Evolutionary conservation across 1,284 basidiomycete species (phyloP).

Genomic region (Tranzscheliella williamsii): DNA sequence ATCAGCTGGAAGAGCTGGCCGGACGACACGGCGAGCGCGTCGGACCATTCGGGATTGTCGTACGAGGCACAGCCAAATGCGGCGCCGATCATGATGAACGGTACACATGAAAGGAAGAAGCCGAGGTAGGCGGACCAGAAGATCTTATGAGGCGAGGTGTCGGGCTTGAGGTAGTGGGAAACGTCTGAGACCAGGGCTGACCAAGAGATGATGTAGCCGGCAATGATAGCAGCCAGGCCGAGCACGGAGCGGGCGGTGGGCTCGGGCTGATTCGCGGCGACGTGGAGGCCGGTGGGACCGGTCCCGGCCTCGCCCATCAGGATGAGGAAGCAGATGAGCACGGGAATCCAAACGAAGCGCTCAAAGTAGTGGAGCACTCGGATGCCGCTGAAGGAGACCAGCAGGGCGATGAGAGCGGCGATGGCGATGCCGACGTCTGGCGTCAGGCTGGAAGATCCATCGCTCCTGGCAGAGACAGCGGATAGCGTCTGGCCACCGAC

Average conservation of each 20-base stretch:
- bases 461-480: constrained; percentile 53
- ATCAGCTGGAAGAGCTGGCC: constrained; percentile 77
- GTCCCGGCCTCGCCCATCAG: constrained; percentile 66
- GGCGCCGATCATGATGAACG: constrained; percentile 68
- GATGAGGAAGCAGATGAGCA: constrained; percentile 71
- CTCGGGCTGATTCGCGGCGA: constrained; percentile 65
- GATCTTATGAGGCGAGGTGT: constrained; percentile 64
- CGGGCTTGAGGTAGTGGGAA: constrained; percentile 62
- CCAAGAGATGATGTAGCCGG: constrained; percentile 67
- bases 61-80: constrained; percentile 66
- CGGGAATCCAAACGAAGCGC: constrained; percentile 75
- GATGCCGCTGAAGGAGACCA: constrained; percentile 79
- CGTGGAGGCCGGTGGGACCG: constrained; percentile 65
- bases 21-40: constrained; percentile 56
- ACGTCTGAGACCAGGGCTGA: constrained; percentile 61
- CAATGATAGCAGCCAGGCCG: constrained; percentile 67
- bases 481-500: constrained; percentile 63
- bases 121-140: constrained; percentile 69
- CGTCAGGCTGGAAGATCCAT: constrained; percentile 52
- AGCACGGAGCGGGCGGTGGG: constrained; percentile 64
- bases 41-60: constrained; percentile 65
- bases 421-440: constrained; percentile 81
- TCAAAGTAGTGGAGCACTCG: constrained; percentile 72
- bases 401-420: constrained; percentile 74
- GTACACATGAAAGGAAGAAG: constrained; percentile 67